phyloP scores from a whole-genome alignment of 345 rosid species.

The Noccaea bulbosa region DNA sequence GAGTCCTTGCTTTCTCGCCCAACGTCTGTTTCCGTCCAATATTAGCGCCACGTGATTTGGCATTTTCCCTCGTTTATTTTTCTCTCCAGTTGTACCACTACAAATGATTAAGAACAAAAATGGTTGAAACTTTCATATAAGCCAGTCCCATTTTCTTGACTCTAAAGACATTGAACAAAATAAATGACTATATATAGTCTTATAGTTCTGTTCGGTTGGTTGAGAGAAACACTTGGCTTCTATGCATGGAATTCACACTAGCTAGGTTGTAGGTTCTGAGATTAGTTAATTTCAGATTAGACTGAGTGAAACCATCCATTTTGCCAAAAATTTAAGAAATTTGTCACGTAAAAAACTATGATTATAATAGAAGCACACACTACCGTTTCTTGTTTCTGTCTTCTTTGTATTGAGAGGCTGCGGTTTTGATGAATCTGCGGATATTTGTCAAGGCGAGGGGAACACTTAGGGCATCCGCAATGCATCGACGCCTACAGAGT shows the following conservation, averaged over 20 bases:
- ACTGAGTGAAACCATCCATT: neutral
- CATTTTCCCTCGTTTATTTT: slow-evolving; percentile 45
- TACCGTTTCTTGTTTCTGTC: neutral
- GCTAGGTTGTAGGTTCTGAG: slow-evolving; percentile 7
- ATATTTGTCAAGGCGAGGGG: neutral
- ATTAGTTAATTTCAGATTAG: neutral
- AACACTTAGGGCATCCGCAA: too few species aligned
- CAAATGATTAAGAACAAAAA: too few species aligned
- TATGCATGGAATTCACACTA: neutral
- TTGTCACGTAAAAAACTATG: neutral
- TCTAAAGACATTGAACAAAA: neutral
- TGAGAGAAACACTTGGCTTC: neutral
- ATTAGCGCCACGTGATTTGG: slow-evolving; percentile 75
- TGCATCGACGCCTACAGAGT: too few species aligned
- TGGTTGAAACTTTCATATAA: neutral
- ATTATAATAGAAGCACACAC: neutral
- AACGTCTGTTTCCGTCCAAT: slow-evolving; percentile 73
- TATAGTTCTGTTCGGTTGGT: neutral
- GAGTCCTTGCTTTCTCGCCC: slow-evolving; percentile 62
- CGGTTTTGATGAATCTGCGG: neutral
- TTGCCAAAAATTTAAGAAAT: neutral
- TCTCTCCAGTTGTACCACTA: slow-evolving; percentile 9
- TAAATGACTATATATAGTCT: neutral
- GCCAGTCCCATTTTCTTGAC: neutral
- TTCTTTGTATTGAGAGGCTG: neutral